Evolutionary conservation across 108 stramenopile genomes (phyloP).

Genomic region (Hondaea fermentalgiana): DNA sequence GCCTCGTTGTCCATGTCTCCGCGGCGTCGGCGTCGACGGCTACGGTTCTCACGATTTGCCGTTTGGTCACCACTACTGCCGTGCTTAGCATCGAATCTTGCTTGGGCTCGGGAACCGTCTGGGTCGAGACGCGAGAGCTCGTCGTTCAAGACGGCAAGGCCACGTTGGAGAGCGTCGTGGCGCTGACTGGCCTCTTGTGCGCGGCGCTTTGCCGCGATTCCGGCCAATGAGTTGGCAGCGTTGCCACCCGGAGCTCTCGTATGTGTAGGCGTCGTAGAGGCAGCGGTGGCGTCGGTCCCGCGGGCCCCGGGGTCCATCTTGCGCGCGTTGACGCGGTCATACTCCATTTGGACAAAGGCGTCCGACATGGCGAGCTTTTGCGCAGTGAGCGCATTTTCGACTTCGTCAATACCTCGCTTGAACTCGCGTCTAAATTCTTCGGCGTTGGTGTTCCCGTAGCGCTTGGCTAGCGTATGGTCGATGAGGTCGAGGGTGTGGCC

Average conservation of each 20-base stretch:
- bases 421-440: neutral
- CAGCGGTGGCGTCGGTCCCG: neutral
- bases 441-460: neutral
- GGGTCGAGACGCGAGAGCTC: neutral
- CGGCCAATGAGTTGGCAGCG: neutral
- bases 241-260: no score
- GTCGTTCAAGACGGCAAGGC: neutral
- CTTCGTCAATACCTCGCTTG: neutral
- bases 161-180: neutral
- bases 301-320: neutral
- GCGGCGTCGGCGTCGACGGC: neutral
- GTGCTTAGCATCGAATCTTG: neutral
- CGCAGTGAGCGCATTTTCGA: neutral
- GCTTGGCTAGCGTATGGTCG: neutral
- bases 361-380: neutral
- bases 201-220: neutral
- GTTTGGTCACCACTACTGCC: neutral
- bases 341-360: neutral
- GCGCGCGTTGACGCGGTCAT: neutral
- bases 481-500: constrained; percentile 6
- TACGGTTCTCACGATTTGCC: neutral
- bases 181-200: neutral
- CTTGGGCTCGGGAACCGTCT: neutral
- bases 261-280: no score
- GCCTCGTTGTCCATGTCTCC: neutral